Evolutionary conservation across 768 basidiomycete species (phyloP).

Genomic region (Agaricus blazei): DNA sequence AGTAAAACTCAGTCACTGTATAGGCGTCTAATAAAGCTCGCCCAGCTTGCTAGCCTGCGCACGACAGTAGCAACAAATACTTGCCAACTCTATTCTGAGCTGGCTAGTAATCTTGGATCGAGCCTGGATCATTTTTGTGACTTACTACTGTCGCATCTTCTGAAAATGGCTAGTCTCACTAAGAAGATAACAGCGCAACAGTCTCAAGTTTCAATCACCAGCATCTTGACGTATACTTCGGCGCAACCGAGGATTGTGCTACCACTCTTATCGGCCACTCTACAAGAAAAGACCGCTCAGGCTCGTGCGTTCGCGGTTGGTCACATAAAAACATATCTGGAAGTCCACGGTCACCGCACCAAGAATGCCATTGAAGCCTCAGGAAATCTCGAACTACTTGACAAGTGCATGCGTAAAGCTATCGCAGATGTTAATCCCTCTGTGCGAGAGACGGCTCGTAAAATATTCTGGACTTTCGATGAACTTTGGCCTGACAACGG

Average conservation of each 20-base stretch:
- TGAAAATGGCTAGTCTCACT: conserved; percentile 85
- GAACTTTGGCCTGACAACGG: conserved; percentile 71
- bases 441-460: conserved; percentile 70
- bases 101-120: conserved; percentile 60
- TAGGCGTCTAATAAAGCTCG: conserved; percentile 6
- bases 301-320: conserved; percentile 58
- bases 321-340: conserved; percentile 75
- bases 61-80: conserved; percentile 86
- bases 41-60: conserved; percentile 78
- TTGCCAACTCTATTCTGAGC: conserved; percentile 70
- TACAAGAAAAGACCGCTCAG: conserved; percentile 81
- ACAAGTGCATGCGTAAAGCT: conserved; percentile 67
- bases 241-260: conserved; percentile 66
- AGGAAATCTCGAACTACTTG: conserved; percentile 66
- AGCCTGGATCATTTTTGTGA: conserved; percentile 81
- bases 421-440: conserved; percentile 75
- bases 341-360: conserved; percentile 61
- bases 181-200: conserved; percentile 90
- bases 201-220: conserved; percentile 67
- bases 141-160: conserved; percentile 62
- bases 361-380: conserved; percentile 63
- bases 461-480: conserved; percentile 78
- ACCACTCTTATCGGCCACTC: conserved; percentile 58
- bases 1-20: conserved; percentile 19
- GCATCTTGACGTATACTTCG: conserved; percentile 67